Conservation (phyloP, 129 eudicot species). For the Mikania micrantha region DNA sequence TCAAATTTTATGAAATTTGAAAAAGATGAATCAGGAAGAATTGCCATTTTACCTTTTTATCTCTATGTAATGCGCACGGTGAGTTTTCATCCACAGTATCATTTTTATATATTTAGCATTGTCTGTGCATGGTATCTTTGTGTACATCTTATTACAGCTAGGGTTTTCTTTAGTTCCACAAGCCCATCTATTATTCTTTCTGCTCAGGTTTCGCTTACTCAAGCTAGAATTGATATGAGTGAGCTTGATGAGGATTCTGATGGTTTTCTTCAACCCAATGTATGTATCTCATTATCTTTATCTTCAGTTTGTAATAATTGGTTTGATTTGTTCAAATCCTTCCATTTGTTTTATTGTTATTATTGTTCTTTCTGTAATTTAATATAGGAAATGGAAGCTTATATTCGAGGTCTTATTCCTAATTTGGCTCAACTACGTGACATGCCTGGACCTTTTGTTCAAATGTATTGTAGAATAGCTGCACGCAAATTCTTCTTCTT, state of each 20-base stretch:
- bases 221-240: slow-evolving; percentile 98
- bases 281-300: slow-evolving; percentile 25
- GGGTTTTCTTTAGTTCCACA: neutral
- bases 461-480: slow-evolving; percentile 87
- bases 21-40: slow-evolving; percentile 95
- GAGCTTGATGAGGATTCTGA: slow-evolving; percentile 99
- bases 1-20: slow-evolving; percentile 99
- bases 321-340: neutral
- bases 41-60: slow-evolving; percentile 92
- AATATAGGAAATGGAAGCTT: slow-evolving; percentile 90
- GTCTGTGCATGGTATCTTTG: neutral
- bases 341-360: neutral
- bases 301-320: slow-evolving; percentile 4
- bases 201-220: slow-evolving; percentile 94
- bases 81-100: slow-evolving; percentile 21
- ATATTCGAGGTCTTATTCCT: slow-evolving; percentile 92
- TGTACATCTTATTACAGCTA: neutral
- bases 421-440: slow-evolving; percentile 93
- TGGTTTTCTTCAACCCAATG: slow-evolving; percentile 94
- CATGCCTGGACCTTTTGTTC: slow-evolving; percentile 71
- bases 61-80: slow-evolving; percentile 99
- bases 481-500: slow-evolving; percentile 97
- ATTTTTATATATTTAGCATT: neutral
- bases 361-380: neutral
- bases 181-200: neutral